Conservation (phyloP, 2,329 filamentous ascomycete genomes). For the Calycina herbarum region DNA sequence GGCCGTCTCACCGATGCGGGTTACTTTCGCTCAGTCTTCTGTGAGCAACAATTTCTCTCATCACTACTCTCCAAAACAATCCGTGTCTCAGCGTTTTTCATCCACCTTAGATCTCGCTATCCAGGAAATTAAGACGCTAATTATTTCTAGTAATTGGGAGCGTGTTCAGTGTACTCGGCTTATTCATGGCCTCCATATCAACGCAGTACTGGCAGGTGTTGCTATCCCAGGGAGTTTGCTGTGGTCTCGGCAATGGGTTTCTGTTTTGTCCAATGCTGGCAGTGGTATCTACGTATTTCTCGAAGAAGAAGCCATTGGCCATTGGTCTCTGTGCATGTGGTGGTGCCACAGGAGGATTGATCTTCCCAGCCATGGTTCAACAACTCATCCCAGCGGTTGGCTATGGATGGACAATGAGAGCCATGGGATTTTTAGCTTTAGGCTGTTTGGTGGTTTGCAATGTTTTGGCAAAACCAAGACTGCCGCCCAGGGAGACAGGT, state of each 20-base stretch:
- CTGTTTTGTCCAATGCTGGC: constrained; percentile 44
- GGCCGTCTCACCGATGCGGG: constrained; percentile 36
- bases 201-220: constrained; percentile 46
- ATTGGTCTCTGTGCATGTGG: constrained; percentile 42
- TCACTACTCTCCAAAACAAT: constrained; percentile 29
- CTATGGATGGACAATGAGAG: constrained; percentile 48
- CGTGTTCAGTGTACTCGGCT: constrained; percentile 33
- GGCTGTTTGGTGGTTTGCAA: background rate
- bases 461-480: constrained; percentile 1
- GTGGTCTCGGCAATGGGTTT: constrained; percentile 44
- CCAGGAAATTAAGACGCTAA: background rate
- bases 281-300: constrained; percentile 45
- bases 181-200: constrained; percentile 43
- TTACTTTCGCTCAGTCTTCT: constrained; percentile 38
- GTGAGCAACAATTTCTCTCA: constrained; percentile 21
- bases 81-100: constrained; percentile 14
- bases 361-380: constrained; percentile 47
- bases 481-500: background rate
- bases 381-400: constrained; percentile 42
- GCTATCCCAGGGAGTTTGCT: constrained; percentile 45
- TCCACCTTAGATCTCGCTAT: background rate
- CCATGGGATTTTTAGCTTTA: constrained; percentile 45
- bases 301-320: constrained; percentile 40
- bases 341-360: constrained; percentile 43
- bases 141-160: background rate